Base-by-base conservation (phyloP, 139 green algal genomes). In the Closterium sp. region DNA sequence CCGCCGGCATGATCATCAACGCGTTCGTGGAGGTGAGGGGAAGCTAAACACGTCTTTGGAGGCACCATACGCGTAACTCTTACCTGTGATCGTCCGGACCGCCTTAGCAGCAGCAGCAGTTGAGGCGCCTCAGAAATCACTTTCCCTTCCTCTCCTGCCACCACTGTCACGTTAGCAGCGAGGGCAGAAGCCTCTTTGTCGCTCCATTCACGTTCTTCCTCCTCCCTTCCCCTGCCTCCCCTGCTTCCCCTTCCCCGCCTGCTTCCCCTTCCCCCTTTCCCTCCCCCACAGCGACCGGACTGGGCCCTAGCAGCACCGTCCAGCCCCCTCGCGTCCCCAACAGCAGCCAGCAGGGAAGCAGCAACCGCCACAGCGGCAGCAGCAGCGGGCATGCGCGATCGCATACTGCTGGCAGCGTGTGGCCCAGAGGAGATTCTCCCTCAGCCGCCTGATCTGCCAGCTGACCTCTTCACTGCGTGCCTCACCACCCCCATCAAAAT, bases 401-500 rank as follows among this genome's bases (percentile, higher is more conserved):
- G 96, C 87, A 99, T 99, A 85, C 93, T 99, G 87, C 95, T 99
- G 93, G 97, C 96, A 5, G 97, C 98, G 19, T 99, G 98, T 91
- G 96, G 95, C 4, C 96, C 97, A 24, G 93, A 96, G 38, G 97
- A 99, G 96, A 91, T 97, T 92, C 96, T 99, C 93, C 98, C 98
- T 0, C 97, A 99, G 95, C 97, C 96, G 88, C 95, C 97, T 1
- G 96, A 98, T 42, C 96, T 99, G 62, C 98, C 98, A 6, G 98
- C 98, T 1, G 98, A 99, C 90, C 95, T 99, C 10, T 99, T 99
- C 96, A 99, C 97, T 11, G 95, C 97, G 0, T 99, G 98, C 95
- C 95, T 99, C n/a, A 99, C 98, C 17, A 99, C 98, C 0, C 98
- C 98, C 91, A 99, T 99, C 95, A 98, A 98, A 95, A 97, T 98